A percentile compares a stretch with the other conserved stretches of the same genome.
Conservation (phyloP, 2,329 filamentous ascomycete genomes). For the Penicillium frequentans region DNA sequence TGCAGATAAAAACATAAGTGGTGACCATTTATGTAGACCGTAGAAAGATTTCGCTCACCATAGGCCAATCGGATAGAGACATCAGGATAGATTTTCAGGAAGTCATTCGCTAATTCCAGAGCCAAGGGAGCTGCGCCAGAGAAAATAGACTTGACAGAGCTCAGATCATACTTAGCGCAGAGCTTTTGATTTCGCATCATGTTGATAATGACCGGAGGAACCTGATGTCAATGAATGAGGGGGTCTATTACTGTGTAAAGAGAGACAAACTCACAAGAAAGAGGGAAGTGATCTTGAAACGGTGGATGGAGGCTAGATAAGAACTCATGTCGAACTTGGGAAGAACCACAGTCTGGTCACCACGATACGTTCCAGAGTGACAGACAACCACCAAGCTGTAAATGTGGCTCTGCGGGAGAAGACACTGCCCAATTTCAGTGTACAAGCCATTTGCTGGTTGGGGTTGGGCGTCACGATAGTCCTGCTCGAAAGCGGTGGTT, state of each 20-base stretch:
- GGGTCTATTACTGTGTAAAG: background rate
- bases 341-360: constrained; percentile 71
- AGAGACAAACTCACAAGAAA: constrained; percentile 57
- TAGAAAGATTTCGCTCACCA: constrained; percentile 43
- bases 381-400: constrained; percentile 73
- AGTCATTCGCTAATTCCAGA: constrained; percentile 66
- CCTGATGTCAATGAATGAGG: constrained; percentile 40
- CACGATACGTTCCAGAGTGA: constrained; percentile 65
- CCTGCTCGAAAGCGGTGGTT: constrained; percentile 53
- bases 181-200: constrained; percentile 65
- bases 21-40: background rate
- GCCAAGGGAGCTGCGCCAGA: constrained; percentile 78
- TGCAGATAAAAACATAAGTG: constrained; percentile 25
- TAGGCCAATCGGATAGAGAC: constrained; percentile 73
- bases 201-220: constrained; percentile 78
- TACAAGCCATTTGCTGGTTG: constrained; percentile 42
- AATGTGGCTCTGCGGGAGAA: constrained; percentile 79
- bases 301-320: constrained; percentile 66
- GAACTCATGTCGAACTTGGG: constrained; percentile 70
- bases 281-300: constrained; percentile 66
- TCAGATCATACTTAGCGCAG: constrained; percentile 69
- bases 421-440: constrained; percentile 60
- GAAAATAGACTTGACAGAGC: constrained; percentile 64
- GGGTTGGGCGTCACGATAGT: constrained; percentile 25
- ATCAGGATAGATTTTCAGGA: constrained; percentile 61